Conservation (phyloP, 441 rosid species). For the Metrosideros polymorpha region DNA sequence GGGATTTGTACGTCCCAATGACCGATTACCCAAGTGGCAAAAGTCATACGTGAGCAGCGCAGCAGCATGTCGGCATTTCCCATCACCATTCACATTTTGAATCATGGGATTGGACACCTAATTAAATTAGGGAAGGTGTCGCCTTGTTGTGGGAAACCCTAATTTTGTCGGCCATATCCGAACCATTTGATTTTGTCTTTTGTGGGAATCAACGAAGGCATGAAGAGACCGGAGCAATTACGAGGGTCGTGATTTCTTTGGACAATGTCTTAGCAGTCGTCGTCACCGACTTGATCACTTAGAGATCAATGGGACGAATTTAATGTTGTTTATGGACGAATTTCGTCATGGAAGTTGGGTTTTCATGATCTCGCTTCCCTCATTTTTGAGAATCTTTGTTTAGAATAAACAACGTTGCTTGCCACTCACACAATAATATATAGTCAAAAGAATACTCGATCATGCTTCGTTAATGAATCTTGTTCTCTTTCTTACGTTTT, state of each 20-base stretch:
- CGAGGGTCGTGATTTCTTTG: conserved; percentile 16
- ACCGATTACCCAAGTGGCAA: background rate
- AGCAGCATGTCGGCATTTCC: background rate
- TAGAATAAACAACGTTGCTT: background rate
- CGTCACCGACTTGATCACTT: background rate
- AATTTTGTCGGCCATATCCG: conserved; percentile 64
- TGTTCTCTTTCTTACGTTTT: background rate
- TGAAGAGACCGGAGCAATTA: conserved; percentile 42
- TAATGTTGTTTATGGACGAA: background rate
- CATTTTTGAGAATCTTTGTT: background rate
- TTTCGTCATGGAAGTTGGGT: background rate
- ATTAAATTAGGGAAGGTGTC: conserved; percentile 14
- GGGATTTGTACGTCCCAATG: background rate
- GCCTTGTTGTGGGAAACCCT: conserved; percentile 31
- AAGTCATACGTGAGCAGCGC: background rate
- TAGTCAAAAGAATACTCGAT: background rate
- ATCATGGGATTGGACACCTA: background rate
- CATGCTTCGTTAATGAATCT: background rate
- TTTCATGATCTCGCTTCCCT: background rate
- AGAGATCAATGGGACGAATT: background rate
- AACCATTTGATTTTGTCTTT: conserved; percentile 19
- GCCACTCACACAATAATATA: background rate
- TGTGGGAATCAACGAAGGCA: conserved; percentile 54
- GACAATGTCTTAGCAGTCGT: background rate
- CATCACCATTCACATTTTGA: background rate